phyloP scores from a whole-genome alignment of 306 rosid species.

The Rosa multiflora region DNA sequence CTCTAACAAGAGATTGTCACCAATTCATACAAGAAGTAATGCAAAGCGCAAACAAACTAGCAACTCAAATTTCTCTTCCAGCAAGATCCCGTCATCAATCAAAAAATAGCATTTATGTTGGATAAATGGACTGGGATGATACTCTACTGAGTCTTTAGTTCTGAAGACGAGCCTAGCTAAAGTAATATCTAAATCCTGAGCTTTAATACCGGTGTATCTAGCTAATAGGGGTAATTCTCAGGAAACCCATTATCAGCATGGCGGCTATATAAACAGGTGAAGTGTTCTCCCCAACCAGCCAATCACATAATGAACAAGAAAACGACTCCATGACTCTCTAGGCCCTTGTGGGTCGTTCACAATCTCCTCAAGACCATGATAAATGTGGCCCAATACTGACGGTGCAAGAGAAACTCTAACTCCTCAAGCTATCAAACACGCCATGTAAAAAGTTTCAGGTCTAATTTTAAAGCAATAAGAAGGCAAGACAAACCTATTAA shows the following conservation, averaged over 20 bases:
- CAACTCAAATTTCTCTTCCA: too few relatives aligned
- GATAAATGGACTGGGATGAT: too few relatives aligned
- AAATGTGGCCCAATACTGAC: neutral
- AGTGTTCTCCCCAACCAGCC: neutral
- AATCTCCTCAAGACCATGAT: neutral
- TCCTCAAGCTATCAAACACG: neutral
- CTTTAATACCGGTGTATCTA: too few relatives aligned
- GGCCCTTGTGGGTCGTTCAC: neutral
- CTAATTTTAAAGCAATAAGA: neutral
- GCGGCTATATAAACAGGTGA: too few relatives aligned
- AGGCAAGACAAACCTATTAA: neutral
- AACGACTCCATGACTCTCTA: fast-evolving
- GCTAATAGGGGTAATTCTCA: neutral
- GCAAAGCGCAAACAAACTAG: too few relatives aligned
- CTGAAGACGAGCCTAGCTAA: too few relatives aligned
- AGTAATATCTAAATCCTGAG: too few relatives aligned
- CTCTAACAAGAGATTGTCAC: too few relatives aligned
- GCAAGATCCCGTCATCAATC: too few relatives aligned
- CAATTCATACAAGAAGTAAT: too few relatives aligned
- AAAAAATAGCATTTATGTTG: too few relatives aligned
- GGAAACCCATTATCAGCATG: neutral
- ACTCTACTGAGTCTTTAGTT: too few relatives aligned
- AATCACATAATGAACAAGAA: neutral
- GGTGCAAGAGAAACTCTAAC: neutral
- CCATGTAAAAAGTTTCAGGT: neutral